Percentiles rank a stretch among this genome's conserved stretches.
These are phyloP conservation scores for Colletotrichum australisinense DNA, from an alignment of 2,329 filamentous ascomycete species.

Conservation along the genomic window DNA sequence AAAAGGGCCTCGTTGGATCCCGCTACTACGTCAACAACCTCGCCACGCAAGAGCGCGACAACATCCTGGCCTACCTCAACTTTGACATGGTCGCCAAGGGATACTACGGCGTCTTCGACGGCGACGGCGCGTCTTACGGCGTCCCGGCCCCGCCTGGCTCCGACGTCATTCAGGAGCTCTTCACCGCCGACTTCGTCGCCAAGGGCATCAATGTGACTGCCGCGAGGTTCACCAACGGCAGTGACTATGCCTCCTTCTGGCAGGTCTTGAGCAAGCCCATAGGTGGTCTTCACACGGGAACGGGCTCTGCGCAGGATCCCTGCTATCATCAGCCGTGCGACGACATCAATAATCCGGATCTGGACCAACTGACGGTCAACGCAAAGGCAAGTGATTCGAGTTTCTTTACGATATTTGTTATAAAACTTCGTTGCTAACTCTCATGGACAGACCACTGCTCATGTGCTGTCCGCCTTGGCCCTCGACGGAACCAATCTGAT, in stretches of 20 bases:
- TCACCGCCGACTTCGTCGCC: constrained; percentile 45
- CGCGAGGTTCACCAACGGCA: constrained; percentile 55
- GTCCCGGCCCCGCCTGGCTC: constrained; percentile 48
- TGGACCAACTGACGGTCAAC: constrained; percentile 47
- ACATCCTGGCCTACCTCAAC: constrained; percentile 52
- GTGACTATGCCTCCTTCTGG: constrained; percentile 71
- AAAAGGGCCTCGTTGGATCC: constrained; percentile 51
- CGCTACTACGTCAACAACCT: constrained; percentile 52
- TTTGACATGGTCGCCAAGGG: constrained; percentile 54
- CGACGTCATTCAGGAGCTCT: constrained; percentile 47
- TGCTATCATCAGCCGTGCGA: constrained; percentile 52
- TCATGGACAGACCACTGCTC: constrained; percentile 2
- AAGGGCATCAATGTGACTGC: constrained; percentile 46
- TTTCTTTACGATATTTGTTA: rapidly evolving
- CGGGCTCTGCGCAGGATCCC: constrained; percentile 58
- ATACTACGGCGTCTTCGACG: constrained; percentile 49
- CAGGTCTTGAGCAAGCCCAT: constrained; percentile 62
- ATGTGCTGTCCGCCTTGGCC: constrained; percentile 28
- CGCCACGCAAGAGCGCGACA: constrained; percentile 43
- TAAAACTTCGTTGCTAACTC: not conserved
- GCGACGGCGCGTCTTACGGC: constrained; percentile 48
- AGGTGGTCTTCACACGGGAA: constrained; percentile 70
- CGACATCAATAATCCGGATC: constrained; percentile 50
- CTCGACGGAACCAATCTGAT: constrained; percentile 37
- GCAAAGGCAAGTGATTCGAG: constrained; percentile 37